A percentile compares a stretch with the other conserved stretches of the same genome.
These are phyloP conservation scores for Sporothrix phasma DNA, from an alignment of 2,329 filamentous ascomycete genomes.

Conservation along the genomic window DNA sequence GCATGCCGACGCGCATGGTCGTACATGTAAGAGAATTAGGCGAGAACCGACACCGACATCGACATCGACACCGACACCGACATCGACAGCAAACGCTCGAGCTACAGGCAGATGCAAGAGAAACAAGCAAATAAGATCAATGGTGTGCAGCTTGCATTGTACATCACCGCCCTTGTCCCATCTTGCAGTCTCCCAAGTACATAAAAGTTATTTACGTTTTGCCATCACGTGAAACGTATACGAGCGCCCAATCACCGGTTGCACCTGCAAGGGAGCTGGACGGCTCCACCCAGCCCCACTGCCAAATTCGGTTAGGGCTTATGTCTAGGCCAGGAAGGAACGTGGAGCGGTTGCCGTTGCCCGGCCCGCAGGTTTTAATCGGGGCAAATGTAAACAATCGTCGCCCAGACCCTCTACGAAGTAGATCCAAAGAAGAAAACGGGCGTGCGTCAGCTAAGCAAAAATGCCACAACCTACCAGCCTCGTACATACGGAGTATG, in stretches of 20 bases:
- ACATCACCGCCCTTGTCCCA: neutral
- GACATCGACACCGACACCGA: too few species aligned
- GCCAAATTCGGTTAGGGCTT: constrained; percentile 1
- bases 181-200: too few species aligned
- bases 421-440: neutral
- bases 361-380: constrained; percentile 2
- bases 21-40: neutral
- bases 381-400: constrained; percentile 8
- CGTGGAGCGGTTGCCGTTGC: constrained; percentile 4
- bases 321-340: constrained; percentile 1
- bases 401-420: neutral
- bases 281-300: neutral
- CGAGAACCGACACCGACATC: neutral
- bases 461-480: neutral
- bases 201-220: too few species aligned
- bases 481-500: neutral
- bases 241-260: neutral
- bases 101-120: neutral
- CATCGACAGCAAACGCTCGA: neutral
- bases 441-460: neutral
- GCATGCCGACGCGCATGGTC: too few species aligned
- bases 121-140: neutral
- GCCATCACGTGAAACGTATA: neutral
- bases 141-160: constrained; percentile 5
- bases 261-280: neutral